These are phyloP conservation scores for Neurospora terricola DNA, from an alignment of 495 filamentous ascomycete species.

Conservation along the genomic window DNA sequence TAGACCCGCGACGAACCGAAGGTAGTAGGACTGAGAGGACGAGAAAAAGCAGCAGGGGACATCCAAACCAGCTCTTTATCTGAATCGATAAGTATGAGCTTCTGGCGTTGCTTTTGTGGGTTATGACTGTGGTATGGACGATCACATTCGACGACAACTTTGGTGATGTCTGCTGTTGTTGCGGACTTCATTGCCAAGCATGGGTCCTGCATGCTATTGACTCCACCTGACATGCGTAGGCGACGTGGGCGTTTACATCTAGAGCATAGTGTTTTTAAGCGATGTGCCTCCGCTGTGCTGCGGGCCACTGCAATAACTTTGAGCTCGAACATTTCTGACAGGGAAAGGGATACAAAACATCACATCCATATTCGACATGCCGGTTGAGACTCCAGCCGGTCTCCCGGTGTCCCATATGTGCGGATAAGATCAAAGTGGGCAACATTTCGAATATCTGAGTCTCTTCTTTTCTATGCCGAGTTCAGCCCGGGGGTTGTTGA, in stretches of 20 bases:
- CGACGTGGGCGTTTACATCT: background rate
- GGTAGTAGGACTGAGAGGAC: background rate
- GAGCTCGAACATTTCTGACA: background rate
- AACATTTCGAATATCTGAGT: background rate
- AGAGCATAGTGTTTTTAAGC: background rate
- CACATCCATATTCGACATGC: background rate
- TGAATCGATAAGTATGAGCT: background rate
- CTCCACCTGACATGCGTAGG: background rate
- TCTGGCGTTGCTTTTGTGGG: background rate
- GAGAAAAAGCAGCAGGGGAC: background rate
- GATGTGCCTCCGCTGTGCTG: background rate
- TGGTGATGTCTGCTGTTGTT: background rate
- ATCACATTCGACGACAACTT: background rate
- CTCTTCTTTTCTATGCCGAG: background rate
- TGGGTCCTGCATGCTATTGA: background rate
- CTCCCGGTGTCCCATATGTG: background rate
- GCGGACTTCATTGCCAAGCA: background rate
- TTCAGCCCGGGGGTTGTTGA: background rate
- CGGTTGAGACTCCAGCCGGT: background rate
- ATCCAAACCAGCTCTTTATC: background rate
- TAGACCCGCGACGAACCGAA: background rate
- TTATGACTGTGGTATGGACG: background rate
- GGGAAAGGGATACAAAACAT: background rate
- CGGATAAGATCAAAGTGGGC: background rate
- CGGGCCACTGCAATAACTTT: background rate